phyloP scores from a whole-genome alignment of 2,329 filamentous ascomycete genomes.

The Colletotrichum chlorophyti region DNA sequence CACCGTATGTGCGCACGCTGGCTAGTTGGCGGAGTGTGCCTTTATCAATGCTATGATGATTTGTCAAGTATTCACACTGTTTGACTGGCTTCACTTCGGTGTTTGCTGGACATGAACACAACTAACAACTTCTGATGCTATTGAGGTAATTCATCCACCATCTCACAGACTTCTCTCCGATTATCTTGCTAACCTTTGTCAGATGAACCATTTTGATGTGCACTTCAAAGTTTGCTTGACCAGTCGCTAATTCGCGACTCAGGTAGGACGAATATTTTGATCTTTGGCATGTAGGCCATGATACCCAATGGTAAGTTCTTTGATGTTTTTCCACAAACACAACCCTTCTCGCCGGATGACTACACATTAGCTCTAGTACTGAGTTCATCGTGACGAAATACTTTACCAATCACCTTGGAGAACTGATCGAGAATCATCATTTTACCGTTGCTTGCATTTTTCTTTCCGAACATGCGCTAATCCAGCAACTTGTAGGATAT shows the following conservation, averaged over 20 bases:
- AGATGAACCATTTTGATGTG: constrained; percentile 10
- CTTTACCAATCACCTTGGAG: constrained; percentile 62
- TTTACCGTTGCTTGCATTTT: constrained; percentile 5
- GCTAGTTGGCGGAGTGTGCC: too few relatives aligned
- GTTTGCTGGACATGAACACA: constrained; percentile 58
- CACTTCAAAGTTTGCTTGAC: not conserved
- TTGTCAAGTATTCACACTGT: constrained; percentile 65
- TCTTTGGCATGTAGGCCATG: not conserved
- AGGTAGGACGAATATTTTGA: constrained; percentile 26
- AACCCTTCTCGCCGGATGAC: constrained; percentile 52
- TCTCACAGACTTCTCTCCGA: not conserved
- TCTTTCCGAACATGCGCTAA: constrained; percentile 1
- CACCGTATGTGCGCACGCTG: too few relatives aligned
- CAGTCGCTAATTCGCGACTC: constrained; percentile 13
- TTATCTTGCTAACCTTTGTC: not conserved
- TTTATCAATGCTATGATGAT: constrained; percentile 52
- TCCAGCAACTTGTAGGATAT: constrained; percentile 2
- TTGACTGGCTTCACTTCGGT: constrained; percentile 54
- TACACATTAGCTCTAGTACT: constrained; percentile 53
- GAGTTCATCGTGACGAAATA: constrained; percentile 63
- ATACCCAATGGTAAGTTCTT: constrained; percentile 9
- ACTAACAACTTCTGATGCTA: constrained; percentile 60
- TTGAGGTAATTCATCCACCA: constrained; percentile 43
- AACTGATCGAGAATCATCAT: constrained; percentile 56
- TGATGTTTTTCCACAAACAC: not conserved